phyloP scores from a whole-genome alignment of 331 rosid genomes.

The Acacia concinna region DNA sequence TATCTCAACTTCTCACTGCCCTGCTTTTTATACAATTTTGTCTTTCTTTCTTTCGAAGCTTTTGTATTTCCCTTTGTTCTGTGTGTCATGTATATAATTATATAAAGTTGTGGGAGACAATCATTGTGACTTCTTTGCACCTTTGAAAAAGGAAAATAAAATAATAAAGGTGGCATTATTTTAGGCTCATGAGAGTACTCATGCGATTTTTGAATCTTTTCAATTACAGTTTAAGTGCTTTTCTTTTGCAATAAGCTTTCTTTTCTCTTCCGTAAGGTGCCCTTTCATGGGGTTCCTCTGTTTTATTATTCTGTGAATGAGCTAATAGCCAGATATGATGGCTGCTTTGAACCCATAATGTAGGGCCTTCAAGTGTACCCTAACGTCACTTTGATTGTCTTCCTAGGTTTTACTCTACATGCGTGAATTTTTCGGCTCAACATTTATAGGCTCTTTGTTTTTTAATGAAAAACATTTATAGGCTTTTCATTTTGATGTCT shows the following conservation, averaged over 20 bases:
- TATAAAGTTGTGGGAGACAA: neutral
- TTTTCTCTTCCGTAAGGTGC: neutral
- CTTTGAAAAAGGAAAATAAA: neutral
- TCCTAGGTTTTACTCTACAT: neutral
- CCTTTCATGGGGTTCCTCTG: neutral
- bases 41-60: constrained; percentile 12
- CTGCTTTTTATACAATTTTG: constrained; percentile 22
- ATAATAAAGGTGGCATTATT: neutral
- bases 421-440: neutral
- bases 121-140: constrained; percentile 32
- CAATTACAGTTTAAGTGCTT: constrained; percentile 12
- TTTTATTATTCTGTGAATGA: neutral
- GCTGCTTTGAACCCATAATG: neutral
- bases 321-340: neutral
- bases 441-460: constrained; percentile 2
- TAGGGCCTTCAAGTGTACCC: constrained; percentile 6
- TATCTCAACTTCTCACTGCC: constrained; percentile 24
- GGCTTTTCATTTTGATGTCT: constrained; percentile 11
- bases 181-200: constrained; percentile 7
- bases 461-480: neutral
- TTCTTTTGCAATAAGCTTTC: neutral
- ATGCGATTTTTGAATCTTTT: constrained; percentile 14
- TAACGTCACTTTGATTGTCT: neutral
- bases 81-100: neutral
- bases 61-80: neutral